Percentiles rank a stretch among this genome's conserved stretches.
phyloP scores from a whole-genome alignment of 108 stramenopile species.

The Stephanodiscus triporus region DNA sequence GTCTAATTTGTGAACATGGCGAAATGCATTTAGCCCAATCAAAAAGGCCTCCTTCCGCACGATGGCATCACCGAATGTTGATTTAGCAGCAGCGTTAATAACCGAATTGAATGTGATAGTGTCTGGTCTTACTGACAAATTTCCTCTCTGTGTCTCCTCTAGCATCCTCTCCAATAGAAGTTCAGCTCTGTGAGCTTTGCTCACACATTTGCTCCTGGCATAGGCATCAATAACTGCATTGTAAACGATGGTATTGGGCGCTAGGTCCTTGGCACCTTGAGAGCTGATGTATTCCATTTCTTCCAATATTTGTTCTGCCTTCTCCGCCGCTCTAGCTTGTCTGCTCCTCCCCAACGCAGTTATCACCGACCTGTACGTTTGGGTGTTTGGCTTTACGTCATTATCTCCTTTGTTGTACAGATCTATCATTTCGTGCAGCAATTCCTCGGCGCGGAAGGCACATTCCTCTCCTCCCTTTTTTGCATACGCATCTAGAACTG shows the following conservation, averaged over 20 bases:
- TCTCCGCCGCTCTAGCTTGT: constrained; percentile 33
- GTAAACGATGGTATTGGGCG: constrained; percentile 65
- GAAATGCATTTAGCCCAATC: constrained; percentile 34
- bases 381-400: constrained; percentile 64
- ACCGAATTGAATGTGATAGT: constrained; percentile 79
- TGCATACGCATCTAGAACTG: constrained; percentile 54
- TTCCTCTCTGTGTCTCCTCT: constrained; percentile 43
- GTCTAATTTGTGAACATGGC: constrained; percentile 30
- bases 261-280: constrained; percentile 32
- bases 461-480: constrained; percentile 52
- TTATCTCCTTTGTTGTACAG: constrained; percentile 52
- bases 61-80: constrained; percentile 24
- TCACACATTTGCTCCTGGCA: constrained; percentile 47
- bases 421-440: constrained; percentile 67
- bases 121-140: constrained; percentile 49
- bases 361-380: constrained; percentile 47
- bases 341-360: constrained; percentile 36
- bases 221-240: constrained; percentile 70
- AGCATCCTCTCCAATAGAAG: constrained; percentile 50
- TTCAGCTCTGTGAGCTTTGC: constrained; percentile 57
- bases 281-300: constrained; percentile 53
- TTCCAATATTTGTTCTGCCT: constrained; percentile 55
- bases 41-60: constrained; percentile 39
- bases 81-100: constrained; percentile 52
- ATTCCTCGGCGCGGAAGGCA: constrained; percentile 69